Evolutionary conservation across 345 rosid genomes (phyloP), one percentile per base, ranked within the genome.

Genomic region (Eutrema yunnanense): DNA sequence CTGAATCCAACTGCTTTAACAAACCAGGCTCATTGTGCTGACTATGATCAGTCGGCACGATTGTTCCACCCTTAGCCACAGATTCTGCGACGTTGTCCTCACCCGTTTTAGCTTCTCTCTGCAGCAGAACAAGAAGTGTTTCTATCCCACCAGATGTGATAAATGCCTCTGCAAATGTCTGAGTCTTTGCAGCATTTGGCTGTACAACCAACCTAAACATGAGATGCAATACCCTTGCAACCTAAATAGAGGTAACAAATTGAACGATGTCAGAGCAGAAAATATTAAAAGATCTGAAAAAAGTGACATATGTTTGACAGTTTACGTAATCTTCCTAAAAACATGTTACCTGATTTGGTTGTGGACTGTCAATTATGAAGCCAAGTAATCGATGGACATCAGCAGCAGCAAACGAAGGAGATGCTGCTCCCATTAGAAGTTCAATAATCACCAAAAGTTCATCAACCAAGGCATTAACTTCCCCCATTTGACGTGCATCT

Each of bases 391-490:
- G 71, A 57, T 79, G 87, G 47, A 90, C 83, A 77, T 95, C 98
- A 83, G 81, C 86, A 46, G 74, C 80, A 73, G 88, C 88, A 70
- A 81, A 73, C 9, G 92, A 84, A 71, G 96, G 81, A 44, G 96
- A 68, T 14, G 98, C 91, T 62, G 90, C 90, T 74, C 90, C 96
- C 70, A 90, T 82, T 43, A 95, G 73, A 88, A 95, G 99, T 82
- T 95, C 99, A 83, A 95, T 81, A 29, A 95, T 78, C 78, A 95
- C 99, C 76, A 95, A 81, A 68, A 95, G 99, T 73, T 95, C 99
- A 82, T 95, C 99, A 69, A 95, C 96, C 83, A 95, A 81, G 48
- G 96, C 96, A 87, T 95, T 95, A 63, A 95, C 79, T 85, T 92
- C 99, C 58, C 99, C 99, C 54, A 87, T 56, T 62, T 92, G 97